Conservation (phyloP, 306 rosid species). For the Castanea crenata region DNA sequence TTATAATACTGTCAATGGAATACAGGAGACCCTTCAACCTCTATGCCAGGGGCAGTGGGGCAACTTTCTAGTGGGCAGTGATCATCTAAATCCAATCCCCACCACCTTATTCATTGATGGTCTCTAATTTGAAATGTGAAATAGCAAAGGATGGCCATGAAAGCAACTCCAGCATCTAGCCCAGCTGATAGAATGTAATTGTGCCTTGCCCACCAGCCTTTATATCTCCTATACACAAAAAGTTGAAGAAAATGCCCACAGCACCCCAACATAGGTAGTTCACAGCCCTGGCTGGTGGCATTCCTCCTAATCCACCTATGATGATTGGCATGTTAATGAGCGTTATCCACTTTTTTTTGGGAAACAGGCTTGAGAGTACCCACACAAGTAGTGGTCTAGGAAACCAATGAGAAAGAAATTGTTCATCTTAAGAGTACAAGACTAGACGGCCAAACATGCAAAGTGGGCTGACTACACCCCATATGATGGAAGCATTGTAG, state of each 20-base stretch:
- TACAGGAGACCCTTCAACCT: slow-evolving; percentile 48
- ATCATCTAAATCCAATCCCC: slow-evolving; percentile 48
- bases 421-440: slow-evolving; percentile 44
- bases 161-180: slow-evolving; percentile 69
- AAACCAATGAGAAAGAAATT: slow-evolving; percentile 63
- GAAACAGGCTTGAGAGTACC: slow-evolving; percentile 39
- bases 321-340: slow-evolving; percentile 65
- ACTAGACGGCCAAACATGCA: slow-evolving; percentile 56
- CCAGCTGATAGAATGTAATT: slow-evolving; percentile 70
- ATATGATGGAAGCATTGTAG: slow-evolving; percentile 74
- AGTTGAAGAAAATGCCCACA: slow-evolving; percentile 66
- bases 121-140: slow-evolving; percentile 47
- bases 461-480: slow-evolving; percentile 70
- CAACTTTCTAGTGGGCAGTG: slow-evolving; percentile 59
- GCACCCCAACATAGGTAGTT: slow-evolving; percentile 48
- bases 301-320: slow-evolving; percentile 16
- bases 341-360: slow-evolving; percentile 44
- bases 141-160: slow-evolving; percentile 38
- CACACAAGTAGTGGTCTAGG: slow-evolving; percentile 53
- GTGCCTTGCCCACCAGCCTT: slow-evolving; percentile 70
- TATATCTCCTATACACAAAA: slow-evolving; percentile 39
- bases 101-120: slow-evolving; percentile 43
- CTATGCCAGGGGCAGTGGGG: slow-evolving; percentile 69
- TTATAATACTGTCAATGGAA: not conserved
- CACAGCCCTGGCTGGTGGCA: slow-evolving; percentile 46